Evolutionary conservation across 73 alveolate genomes (phyloP), one percentile per base, ranked within the genome.

Genomic region (Blepharisma japonicum): DNA sequence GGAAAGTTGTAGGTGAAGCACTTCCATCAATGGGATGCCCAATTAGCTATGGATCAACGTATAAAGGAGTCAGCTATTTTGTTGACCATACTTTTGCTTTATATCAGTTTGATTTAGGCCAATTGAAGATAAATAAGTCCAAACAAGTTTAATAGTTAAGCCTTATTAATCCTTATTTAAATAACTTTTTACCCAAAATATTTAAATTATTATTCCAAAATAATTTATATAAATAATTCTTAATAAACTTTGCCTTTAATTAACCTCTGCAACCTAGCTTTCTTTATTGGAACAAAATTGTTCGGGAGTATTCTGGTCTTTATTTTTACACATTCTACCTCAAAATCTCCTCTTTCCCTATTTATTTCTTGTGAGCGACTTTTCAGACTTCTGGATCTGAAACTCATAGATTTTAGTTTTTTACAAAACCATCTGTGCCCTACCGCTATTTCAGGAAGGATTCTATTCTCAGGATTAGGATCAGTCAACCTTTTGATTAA

Each of bases 321-420:
- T 84, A 81, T 61, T 89, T 92, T n/a, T 92, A 92, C 11, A 92
- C 95, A 70, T 84, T 86, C 81, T 80, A 89, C 5, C 95, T 92
- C 6, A 88, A 71, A 55, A 92, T 89, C 5, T 92, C 95, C 8
- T 81, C 50, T 27, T 77, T 71, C 42, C 42, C 42, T 20, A 68
- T 66, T 32, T 0, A 32, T 32, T 32, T 32, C 42, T 32, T 32
- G 6, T 77, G 79, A 21, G 81, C 92, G 47, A 77, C 83, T 6
- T 86, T 83, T 51, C 81, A 81, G 21, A 89, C 77, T 49, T 87
- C 85, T 68, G 85, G 85, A 86, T 89, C 92, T 6, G 85, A 72
- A 55, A 89, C 68, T 49, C 80, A 78, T 20, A 32, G 42, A 32
- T 32, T 32, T 32, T 32, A 32, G 42, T 32, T 32, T 32, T 32